Conservation (phyloP, 257 asterid genomes). For the Salvia rosmarinus region DNA sequence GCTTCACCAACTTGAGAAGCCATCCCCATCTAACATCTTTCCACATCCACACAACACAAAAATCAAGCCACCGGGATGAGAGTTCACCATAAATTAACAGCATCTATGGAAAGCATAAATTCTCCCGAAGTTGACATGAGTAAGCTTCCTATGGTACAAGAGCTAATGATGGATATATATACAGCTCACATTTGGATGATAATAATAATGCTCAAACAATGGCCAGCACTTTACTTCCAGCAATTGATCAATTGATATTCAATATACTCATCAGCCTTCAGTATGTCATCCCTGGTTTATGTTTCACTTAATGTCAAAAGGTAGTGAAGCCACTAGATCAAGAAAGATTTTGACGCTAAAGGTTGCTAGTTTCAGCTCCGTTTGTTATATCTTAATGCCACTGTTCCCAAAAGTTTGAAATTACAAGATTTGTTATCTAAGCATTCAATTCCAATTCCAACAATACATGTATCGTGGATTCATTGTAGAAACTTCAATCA, state of each 20-base stretch:
- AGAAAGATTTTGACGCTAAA: conserved; percentile 5
- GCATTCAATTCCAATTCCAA: conserved; percentile 16
- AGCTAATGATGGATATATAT: conserved; percentile 5
- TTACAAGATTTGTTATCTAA: not conserved
- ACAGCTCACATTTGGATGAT: not conserved
- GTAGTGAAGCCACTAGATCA: conserved; percentile 23
- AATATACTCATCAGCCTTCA: not conserved
- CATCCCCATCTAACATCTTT: conserved; percentile 15
- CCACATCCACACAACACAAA: conserved; percentile 13
- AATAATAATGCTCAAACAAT: conserved; percentile 1
- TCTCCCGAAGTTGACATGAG: conserved; percentile 1
- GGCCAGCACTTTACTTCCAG: conserved; percentile 7
- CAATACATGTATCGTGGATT: not conserved
- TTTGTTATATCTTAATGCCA: conserved; percentile 5
- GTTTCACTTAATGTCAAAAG: conserved; percentile 17
- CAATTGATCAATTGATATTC: not conserved
- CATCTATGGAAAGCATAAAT: not conserved
- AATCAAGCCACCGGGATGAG: not conserved
- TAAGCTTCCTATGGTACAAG: conserved; percentile 14
- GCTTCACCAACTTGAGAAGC: conserved; percentile 26
- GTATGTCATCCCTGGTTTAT: not conserved
- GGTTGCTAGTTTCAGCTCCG: not conserved
- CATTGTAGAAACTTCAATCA: conserved; percentile 14
- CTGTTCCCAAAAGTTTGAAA: conserved; percentile 2
- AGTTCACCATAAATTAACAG: conserved; percentile 1